Evolutionary conservation across 345 rosid genomes (phyloP), one percentile per base, ranked within the genome.

Genomic region (Syzygium aromaticum): DNA sequence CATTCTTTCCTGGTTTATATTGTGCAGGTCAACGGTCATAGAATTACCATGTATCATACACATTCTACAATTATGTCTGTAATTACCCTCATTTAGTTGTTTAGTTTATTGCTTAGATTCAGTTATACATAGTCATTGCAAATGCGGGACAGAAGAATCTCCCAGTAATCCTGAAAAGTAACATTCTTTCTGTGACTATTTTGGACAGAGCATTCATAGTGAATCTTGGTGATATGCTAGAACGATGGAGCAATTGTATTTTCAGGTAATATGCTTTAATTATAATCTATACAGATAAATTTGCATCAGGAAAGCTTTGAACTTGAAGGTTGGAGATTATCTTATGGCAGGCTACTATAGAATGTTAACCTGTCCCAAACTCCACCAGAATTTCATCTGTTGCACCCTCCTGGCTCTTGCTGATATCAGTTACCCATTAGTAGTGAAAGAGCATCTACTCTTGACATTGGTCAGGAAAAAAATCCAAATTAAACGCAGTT

Each of bases 201-300:
- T 49, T 54, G 84, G 54, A 52, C 95, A 96, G 97, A 84, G 95
- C 96, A 77, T 94, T 94, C 90, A 91, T 96, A 12, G 97, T 96
- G 88, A 95, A 95, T 91, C 94, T 96, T 84, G 98, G 98, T 21
- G 99, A 95, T 85, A 95, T 97, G 99, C 88, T 97, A 88, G 98
- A 97, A 90, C 96, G 96, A 43, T 95, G 98, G 99, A 97, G 98
- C 94, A 97, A 97, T 92, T 92, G 98, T 85, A 87, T 90, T 80
- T 95, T 96, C 95, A 92, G 94, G 99, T 95, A 94, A 92, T 64
- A 28, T 64, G 77, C 43, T 64, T n/a, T 64, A 64, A 64, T 16
- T 16, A 16, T 43, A 43, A 43, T 43, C 0, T 23, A 0, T 56
- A 56, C 23, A 9, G 23, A 56, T 56, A 25, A 56, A 56, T 56